Evolutionary conservation across 495 filamentous ascomycete species (phyloP).

Genomic region (Trichoderma virens): DNA sequence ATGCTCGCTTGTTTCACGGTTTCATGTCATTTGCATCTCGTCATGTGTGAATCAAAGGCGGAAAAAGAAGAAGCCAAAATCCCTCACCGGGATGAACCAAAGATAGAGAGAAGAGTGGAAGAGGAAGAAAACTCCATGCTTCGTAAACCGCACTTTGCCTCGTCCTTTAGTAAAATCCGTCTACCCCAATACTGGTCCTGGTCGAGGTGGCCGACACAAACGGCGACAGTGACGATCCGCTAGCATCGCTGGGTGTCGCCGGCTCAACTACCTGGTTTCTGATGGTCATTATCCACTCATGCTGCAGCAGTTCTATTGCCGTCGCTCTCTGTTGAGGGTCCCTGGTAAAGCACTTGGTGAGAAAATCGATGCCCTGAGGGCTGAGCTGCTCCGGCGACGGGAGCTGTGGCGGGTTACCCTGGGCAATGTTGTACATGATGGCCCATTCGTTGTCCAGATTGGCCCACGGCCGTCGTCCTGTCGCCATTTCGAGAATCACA

Average conservation of each 20-base stretch:
- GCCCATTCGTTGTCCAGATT: conserved; percentile 98
- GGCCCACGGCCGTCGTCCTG: conserved; percentile 92
- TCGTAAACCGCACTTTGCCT: too few relatives aligned
- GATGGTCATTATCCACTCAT: conserved; percentile 83
- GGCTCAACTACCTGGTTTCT: conserved; percentile 49
- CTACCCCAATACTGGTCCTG: not conserved
- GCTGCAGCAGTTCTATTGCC: conserved; percentile 85
- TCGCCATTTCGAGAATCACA: conserved; percentile 96
- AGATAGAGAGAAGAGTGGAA: not conserved
- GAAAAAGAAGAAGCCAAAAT: not conserved
- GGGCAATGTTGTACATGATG: conserved; percentile 99
- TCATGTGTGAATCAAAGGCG: not conserved
- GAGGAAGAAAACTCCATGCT: not conserved
- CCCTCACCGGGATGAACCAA: not conserved
- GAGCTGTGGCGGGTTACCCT: conserved; percentile 83
- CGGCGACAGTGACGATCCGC: conserved; percentile 34
- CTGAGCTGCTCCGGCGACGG: conserved; percentile 78
- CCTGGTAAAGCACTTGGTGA: conserved; percentile 77
- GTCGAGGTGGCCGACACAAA: conserved; percentile 14
- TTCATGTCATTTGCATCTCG: not conserved
- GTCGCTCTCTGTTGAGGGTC: conserved; percentile 73
- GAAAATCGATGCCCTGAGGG: conserved; percentile 75
- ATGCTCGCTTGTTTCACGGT: not conserved
- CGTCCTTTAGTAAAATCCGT: conserved; percentile 7
- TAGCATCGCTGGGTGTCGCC: conserved; percentile 40